Conservation (phyloP, 495 filamentous ascomycete genomes). For the Penicillium odoratum region DNA sequence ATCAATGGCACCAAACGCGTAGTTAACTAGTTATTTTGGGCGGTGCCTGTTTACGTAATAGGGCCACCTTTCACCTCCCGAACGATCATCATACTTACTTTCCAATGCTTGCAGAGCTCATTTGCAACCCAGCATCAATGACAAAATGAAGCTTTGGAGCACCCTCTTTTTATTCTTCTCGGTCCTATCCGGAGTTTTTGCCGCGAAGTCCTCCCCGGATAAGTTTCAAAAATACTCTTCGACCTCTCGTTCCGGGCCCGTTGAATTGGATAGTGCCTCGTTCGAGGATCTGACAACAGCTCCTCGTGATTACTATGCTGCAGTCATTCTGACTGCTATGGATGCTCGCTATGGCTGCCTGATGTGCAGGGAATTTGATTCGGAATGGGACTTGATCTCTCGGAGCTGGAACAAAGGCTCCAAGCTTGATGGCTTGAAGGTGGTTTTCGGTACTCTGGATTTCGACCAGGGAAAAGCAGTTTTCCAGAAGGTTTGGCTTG, state of each 20-base stretch:
- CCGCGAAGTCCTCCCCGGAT: constrained; percentile 26
- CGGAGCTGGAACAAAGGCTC: constrained; percentile 86
- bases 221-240: constrained; percentile 68
- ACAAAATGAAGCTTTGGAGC: constrained; percentile 56
- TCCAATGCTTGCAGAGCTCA: constrained; percentile 2
- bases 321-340: constrained; percentile 82
- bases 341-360: constrained; percentile 83
- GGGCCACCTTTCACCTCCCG: constrained; percentile 22
- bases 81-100: not conserved
- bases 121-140: constrained; percentile 20
- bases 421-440: constrained; percentile 65
- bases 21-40: constrained; percentile 1
- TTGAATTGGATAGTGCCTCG: constrained; percentile 72
- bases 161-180: constrained; percentile 52
- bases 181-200: constrained; percentile 45
- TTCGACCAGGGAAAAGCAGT: constrained; percentile 81
- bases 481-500: constrained; percentile 78
- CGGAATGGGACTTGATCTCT: constrained; percentile 88
- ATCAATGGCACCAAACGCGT: constrained; percentile 12
- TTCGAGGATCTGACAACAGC: constrained; percentile 73
- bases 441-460: constrained; percentile 85
- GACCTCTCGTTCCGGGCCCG: constrained; percentile 63
- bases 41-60: constrained; percentile 21
- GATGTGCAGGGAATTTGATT: constrained; percentile 86
- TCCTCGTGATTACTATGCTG: constrained; percentile 81